phyloP scores from a whole-genome alignment of 768 basidiomycete species.

The Hypsizygus marmoreus region DNA sequence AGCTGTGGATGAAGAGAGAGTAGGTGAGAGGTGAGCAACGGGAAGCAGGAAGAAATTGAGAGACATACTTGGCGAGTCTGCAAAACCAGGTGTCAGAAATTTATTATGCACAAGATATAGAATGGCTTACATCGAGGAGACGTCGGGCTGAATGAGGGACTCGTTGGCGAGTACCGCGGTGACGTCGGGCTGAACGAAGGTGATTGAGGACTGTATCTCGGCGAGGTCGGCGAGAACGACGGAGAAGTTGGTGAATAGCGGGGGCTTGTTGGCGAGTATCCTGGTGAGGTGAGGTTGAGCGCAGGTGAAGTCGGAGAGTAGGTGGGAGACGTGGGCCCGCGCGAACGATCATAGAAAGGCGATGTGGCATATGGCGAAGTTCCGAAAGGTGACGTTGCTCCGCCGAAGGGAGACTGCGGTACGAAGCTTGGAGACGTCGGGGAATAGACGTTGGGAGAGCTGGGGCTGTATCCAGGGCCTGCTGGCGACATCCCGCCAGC shows the following conservation, averaged over 20 bases:
- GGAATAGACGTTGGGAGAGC: constrained; percentile 87
- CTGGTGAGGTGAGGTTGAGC: constrained; percentile 80
- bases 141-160: constrained; percentile 90
- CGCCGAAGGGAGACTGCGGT: constrained; percentile 79
- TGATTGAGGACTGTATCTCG: constrained; percentile 84
- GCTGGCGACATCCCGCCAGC: constrained; percentile 89
- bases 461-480: constrained; percentile 86
- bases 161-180: constrained; percentile 86
- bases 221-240: constrained; percentile 84
- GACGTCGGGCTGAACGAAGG: constrained; percentile 91
- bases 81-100: constrained; percentile 21
- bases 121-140: constrained; percentile 79
- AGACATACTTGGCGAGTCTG: constrained; percentile 81
- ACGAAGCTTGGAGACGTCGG: constrained; percentile 87
- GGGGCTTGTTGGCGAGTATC: constrained; percentile 83
- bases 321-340: constrained; percentile 70
- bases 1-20: constrained; percentile 39
- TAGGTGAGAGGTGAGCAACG: constrained; percentile 24
- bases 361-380: constrained; percentile 83
- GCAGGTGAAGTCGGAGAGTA: constrained; percentile 90
- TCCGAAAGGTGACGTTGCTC: constrained; percentile 82
- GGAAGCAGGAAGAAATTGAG: constrained; percentile 2
- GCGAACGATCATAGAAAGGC: constrained; percentile 74
- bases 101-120: constrained; percentile 6
- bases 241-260: constrained; percentile 86